phyloP scores from a whole-genome alignment of 371 early-diverging fungal genomes.

The Lichtheimia ornata region DNA sequence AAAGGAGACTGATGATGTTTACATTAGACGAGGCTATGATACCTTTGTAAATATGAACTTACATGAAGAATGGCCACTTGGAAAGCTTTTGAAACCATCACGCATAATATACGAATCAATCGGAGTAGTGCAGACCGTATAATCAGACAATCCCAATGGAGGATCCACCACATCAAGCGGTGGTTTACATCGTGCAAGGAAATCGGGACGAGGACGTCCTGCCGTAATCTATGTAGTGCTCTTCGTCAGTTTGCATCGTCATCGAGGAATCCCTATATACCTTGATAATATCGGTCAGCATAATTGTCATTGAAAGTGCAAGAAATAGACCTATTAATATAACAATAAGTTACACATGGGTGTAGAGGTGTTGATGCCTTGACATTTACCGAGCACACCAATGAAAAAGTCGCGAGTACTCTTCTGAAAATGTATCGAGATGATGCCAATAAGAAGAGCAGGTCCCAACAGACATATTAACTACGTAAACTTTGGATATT shows the following conservation, averaged over 20 bases:
- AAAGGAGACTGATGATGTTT: conserved; percentile 56
- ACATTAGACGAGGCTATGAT: background rate
- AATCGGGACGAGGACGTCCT: conserved; percentile 87
- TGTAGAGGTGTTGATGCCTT: background rate
- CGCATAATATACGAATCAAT: conserved; percentile 48
- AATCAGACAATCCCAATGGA: conserved; percentile 53
- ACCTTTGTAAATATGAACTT: conserved; percentile 8
- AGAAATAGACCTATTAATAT: conserved; percentile 49
- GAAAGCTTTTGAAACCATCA: conserved; percentile 91
- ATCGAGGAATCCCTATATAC: conserved; percentile 21
- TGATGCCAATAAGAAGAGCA: conserved; percentile 42
- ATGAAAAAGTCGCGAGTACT: conserved; percentile 69
- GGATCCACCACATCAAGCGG: conserved; percentile 52
- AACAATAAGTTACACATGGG: background rate
- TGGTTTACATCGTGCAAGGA: conserved; percentile 86
- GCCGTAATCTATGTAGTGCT: conserved; percentile 42
- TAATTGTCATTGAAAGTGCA: conserved; percentile 62
- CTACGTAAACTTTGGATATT: conserved; percentile 12
- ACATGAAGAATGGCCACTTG: conserved; percentile 92
- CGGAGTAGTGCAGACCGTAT: conserved; percentile 62
- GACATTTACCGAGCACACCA: conserved; percentile 56
- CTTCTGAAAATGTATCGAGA: conserved; percentile 44
- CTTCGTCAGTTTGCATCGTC: background rate
- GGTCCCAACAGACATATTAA: conserved; percentile 57
- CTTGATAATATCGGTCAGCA: conserved; percentile 74